Evolutionary conservation across 2,329 filamentous ascomycete species (phyloP).

Genomic region (Cercospora sp.): DNA sequence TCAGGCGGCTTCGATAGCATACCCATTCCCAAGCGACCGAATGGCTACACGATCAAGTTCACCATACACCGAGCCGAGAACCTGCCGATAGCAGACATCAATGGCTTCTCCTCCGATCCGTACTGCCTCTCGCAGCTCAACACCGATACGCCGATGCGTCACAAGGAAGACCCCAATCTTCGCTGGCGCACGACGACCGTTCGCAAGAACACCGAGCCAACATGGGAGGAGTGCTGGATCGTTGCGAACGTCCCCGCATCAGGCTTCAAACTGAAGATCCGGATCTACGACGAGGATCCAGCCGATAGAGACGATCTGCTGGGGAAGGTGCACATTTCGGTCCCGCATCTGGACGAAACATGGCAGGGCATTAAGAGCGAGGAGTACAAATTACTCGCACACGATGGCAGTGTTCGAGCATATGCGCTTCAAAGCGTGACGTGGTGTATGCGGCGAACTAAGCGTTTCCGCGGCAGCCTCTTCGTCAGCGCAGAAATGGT

Average conservation of each 20-base stretch:
- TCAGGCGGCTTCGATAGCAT: conserved; percentile 79
- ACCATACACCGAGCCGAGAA: conserved; percentile 79
- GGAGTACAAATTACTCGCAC: conserved; percentile 74
- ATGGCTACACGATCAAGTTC: conserved; percentile 79
- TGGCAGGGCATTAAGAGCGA: conserved; percentile 69
- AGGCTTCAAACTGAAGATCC: conserved; percentile 81
- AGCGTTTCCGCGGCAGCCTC: conserved; percentile 69
- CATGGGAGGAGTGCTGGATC: conserved; percentile 83
- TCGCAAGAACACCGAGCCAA: conserved; percentile 68
- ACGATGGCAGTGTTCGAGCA: conserved; percentile 81
- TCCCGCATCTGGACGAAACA: conserved; percentile 59
- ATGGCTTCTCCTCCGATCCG: conserved; percentile 76
- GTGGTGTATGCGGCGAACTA: conserved; percentile 60
- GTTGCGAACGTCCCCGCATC: conserved; percentile 80
- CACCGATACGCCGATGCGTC: conserved; percentile 67
- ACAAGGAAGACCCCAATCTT: conserved; percentile 82
- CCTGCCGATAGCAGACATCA: conserved; percentile 78
- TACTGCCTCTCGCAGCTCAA: conserved; percentile 76
- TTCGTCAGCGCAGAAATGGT: conserved; percentile 75
- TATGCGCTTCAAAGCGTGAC: conserved; percentile 72
- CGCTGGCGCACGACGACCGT: conserved; percentile 74
- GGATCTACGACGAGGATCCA: conserved; percentile 87
- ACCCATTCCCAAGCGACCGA: conserved; percentile 68
- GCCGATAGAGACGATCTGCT: conserved; percentile 83
- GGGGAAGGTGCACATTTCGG: conserved; percentile 76